Base-by-base conservation (phyloP, 2,329 filamentous ascomycete genomes). In the Neurospora sp. region DNA sequence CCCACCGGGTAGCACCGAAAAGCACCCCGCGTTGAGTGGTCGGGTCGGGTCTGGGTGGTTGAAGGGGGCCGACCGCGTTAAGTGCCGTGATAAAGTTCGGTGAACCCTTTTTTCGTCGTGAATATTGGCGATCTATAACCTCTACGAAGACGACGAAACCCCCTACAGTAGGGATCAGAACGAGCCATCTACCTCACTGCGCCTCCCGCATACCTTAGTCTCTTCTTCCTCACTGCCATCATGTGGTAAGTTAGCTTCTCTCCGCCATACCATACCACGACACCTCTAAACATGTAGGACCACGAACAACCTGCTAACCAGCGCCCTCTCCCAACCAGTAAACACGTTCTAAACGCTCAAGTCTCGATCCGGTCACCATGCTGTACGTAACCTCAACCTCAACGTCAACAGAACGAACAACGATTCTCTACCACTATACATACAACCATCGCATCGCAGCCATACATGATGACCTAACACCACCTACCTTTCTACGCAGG, bases 271-370 rank as follows among this genome's bases (percentile, higher is more conserved):
- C 23, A 28, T 28, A 28, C 23, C 23, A 28, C 23, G 23, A 28
- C 13, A n/a, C 17, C 40, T 43, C 66, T 3, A 66, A 2, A 2
- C 39, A 5, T 28, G 3, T 38, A 40, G 43, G 4, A 69, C 17
- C 23, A 40, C 40, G 5, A 36, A 36, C 52, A 23, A 19, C 23
- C 38, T 40, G 10, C 70, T 68, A 71, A 71, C 70, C 68, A 52
- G 1, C 33, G 52, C 36, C 40, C 39, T 28, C 42, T 40, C 33
- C 39, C 15, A 62, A 4, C 13, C 76, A 97, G 96, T 86, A 98
- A 98, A 87, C 96, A 99, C 84, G 86, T 99, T 78, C 90, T 99
- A 80, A 99, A 99, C 85, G 96, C 95, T 73, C 96, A 99, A 83
- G 96, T 99, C 78, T 85, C 95, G 70, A 96, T 99, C 82, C 92